phyloP scores from a whole-genome alignment of 768 basidiomycete genomes.

The Tubosaeta sp. region DNA sequence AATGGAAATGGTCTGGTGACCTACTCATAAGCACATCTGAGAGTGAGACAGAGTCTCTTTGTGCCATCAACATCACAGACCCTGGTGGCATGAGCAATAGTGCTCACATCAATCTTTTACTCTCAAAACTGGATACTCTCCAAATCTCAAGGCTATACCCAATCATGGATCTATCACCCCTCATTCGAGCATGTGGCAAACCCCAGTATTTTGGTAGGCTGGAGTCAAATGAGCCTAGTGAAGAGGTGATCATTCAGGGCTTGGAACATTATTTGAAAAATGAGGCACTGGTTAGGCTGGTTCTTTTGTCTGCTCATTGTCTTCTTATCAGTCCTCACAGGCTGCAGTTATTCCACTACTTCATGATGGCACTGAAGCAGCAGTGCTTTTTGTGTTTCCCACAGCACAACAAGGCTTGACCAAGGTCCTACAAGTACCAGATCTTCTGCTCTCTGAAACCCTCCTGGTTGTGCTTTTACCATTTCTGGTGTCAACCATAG shows the following conservation, averaged over 20 bases:
- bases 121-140: conserved; percentile 40
- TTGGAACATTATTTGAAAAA: conserved; percentile 45
- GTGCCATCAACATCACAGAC: conserved; percentile 47
- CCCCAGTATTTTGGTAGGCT: conserved; percentile 53
- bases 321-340: conserved; percentile 29
- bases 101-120: conserved; percentile 46
- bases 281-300: conserved; percentile 41
- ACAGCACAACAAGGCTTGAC: conserved; percentile 32
- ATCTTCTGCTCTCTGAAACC: conserved; percentile 12
- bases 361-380: conserved; percentile 46
- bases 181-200: conserved; percentile 47
- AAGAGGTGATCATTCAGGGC: conserved; percentile 37
- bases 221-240: conserved; percentile 36
- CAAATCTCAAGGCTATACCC: conserved; percentile 46
- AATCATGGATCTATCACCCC: conserved; percentile 39
- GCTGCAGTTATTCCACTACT: conserved; percentile 44
- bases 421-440: conserved; percentile 40
- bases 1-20: conserved; percentile 64
- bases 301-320: background rate
- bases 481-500: conserved; percentile 15
- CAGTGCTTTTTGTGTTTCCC: conserved; percentile 55
- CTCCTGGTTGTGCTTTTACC: conserved; percentile 28
- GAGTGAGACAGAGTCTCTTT: conserved; percentile 40
- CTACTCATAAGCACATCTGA: conserved; percentile 40
- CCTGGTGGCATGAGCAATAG: conserved; percentile 39